Evolutionary conservation across 257 asterid genomes (phyloP).

Genomic region (Nicotiana tomentosiformis): DNA sequence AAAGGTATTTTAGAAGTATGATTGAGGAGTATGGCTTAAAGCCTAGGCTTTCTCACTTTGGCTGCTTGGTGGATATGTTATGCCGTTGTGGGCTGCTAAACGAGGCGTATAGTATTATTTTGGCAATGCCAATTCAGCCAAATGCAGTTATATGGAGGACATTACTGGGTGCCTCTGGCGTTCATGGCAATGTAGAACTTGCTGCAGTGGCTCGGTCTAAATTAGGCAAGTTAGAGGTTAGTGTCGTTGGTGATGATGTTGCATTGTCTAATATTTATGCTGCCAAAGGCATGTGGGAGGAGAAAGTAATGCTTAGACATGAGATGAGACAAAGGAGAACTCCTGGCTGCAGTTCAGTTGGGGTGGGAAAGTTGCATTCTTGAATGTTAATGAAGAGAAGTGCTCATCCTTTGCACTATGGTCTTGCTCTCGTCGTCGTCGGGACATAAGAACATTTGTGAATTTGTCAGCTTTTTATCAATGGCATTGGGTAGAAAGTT

Average conservation of each 20-base stretch:
- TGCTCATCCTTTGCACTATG: not conserved
- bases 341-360: conserved; percentile 20
- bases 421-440: not conserved
- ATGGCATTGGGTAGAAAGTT: not conserved
- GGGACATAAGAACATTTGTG: not conserved
- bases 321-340: conserved; percentile 16
- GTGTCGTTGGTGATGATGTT: conserved; percentile 21
- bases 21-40: conserved; percentile 13
- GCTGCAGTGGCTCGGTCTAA: conserved; percentile 10
- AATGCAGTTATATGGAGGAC: conserved; percentile 29
- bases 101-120: conserved; percentile 22
- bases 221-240: not conserved
- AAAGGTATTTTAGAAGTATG: conserved; percentile 18
- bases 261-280: conserved; percentile 21
- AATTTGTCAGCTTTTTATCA: not conserved
- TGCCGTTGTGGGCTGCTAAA: conserved; percentile 23
- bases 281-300: conserved; percentile 28
- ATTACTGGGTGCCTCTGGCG: conserved; percentile 14
- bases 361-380: conserved; percentile 11
- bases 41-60: conserved; percentile 23
- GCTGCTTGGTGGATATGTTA: conserved; percentile 28
- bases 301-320: conserved; percentile 17
- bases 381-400: conserved; percentile 1
- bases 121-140: conserved; percentile 23
- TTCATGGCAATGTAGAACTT: conserved; percentile 18